Evolutionary conservation across 192 early-diverging fungal genomes (phyloP).

Genomic region (Rhizophagus sp.): DNA sequence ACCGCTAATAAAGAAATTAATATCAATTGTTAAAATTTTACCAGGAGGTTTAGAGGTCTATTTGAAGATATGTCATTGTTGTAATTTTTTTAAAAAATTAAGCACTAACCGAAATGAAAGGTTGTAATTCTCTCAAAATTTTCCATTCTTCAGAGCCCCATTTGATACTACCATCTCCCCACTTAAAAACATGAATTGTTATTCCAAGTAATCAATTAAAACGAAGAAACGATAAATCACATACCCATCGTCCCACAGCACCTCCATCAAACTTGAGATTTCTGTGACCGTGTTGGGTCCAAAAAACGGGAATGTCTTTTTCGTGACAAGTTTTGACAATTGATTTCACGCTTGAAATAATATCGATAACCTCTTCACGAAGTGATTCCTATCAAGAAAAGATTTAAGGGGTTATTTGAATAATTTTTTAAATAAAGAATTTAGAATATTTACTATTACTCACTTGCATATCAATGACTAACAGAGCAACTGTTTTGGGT

Average conservation of each 20-base stretch:
- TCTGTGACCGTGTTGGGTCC: neutral
- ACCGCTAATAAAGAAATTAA: neutral
- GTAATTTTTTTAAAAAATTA: neutral
- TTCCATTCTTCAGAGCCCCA: slow-evolving; percentile 1
- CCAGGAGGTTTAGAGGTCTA: neutral
- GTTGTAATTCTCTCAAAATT: neutral
- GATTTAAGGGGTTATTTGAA: too few species aligned
- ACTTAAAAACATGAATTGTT: neutral
- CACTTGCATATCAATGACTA: too few species aligned
- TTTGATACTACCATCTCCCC: neutral
- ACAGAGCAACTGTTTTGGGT: too few species aligned
- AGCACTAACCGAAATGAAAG: neutral
- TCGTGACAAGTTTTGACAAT: neutral
- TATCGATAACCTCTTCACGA: neutral
- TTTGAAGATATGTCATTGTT: neutral
- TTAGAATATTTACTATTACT: too few species aligned
- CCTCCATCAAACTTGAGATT: slow-evolving; percentile 3
- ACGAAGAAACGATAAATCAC: neutral
- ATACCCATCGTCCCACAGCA: neutral
- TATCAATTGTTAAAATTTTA: neutral
- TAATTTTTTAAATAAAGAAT: too few species aligned
- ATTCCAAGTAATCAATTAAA: neutral
- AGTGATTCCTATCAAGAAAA: neutral
- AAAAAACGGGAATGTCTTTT: neutral
- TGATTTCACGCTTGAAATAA: neutral